Conservation (phyloP, 192 early-diverging fungal species). For the Gaertneriomyces sp. region DNA sequence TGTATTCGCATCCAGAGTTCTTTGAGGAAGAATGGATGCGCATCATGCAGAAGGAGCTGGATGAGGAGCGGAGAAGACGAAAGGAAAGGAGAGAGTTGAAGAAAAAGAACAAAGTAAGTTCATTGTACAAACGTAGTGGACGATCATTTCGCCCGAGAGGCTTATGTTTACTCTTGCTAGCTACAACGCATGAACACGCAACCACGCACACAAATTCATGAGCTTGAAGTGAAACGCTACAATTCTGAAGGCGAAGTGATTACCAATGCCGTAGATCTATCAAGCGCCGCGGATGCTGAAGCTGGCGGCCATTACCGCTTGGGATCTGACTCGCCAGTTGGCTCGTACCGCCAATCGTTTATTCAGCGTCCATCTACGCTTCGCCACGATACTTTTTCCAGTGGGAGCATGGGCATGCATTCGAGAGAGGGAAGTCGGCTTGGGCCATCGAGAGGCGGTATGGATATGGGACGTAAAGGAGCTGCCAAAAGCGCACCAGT, state of each 20-base stretch:
- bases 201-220: conserved; percentile 18
- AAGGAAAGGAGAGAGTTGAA: conserved; percentile 23
- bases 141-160: background rate
- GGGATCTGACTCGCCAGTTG: too few relatives aligned
- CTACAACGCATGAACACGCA: conserved; percentile 19
- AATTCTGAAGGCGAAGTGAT: conserved; percentile 38
- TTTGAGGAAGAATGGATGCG: conserved; percentile 51
- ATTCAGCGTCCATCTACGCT: too few relatives aligned
- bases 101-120: conserved; percentile 36
- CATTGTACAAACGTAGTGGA: background rate
- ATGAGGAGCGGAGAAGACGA: conserved; percentile 26
- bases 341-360: too few relatives aligned
- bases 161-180: background rate
- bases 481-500: conserved; percentile 1
- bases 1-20: conserved; percentile 50
- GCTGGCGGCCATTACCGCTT: too few relatives aligned
- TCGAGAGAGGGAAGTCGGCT: too few relatives aligned
- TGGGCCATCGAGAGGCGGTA: background rate
- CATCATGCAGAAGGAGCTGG: conserved; percentile 35
- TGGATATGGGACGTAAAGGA: background rate
- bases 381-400: too few relatives aligned
- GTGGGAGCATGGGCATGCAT: too few relatives aligned
- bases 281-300: too few relatives aligned
- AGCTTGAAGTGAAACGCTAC: conserved; percentile 39
- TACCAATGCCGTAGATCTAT: background rate